These are phyloP conservation scores for Sicyos baderoa DNA, from an alignment of 306 rosid species.

Conservation along the genomic window DNA sequence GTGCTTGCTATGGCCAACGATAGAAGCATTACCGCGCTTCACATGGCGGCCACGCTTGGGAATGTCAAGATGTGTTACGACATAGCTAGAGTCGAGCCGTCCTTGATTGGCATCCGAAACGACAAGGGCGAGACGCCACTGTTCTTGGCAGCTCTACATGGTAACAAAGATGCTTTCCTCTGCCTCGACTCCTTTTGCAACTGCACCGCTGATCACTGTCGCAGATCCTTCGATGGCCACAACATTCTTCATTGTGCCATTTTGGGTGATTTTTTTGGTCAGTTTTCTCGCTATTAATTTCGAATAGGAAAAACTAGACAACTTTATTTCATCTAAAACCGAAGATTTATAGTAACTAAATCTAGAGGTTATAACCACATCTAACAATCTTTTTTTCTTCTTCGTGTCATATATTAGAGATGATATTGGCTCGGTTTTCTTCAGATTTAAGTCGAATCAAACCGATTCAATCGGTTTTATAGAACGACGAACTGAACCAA, in stretches of 20 bases:
- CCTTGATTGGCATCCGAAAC: conserved; percentile 24
- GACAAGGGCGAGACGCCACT: conserved; percentile 45
- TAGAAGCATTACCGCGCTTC: conserved; percentile 42
- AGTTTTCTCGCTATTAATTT: not conserved
- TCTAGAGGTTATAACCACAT: too few species aligned
- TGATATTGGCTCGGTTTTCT: too few species aligned
- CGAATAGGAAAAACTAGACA: too few species aligned
- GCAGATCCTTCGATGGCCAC: conserved; percentile 36
- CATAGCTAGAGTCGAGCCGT: not conserved
- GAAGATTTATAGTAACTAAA: too few species aligned
- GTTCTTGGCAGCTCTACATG: conserved; percentile 38
- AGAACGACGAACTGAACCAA: too few species aligned
- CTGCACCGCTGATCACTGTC: not conserved
- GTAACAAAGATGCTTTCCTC: conserved; percentile 36
- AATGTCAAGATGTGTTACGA: conserved; percentile 21
- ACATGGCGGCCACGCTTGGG: conserved; percentile 37
- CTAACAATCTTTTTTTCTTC: too few species aligned
- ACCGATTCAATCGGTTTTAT: too few species aligned
- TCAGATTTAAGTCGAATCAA: too few species aligned
- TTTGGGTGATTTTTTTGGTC: conserved; percentile 36
- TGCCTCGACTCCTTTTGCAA: conserved; percentile 23
- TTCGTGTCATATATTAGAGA: too few species aligned
- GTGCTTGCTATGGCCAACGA: conserved; percentile 10
- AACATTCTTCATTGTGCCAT: conserved; percentile 59
- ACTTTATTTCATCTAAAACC: too few species aligned